Conservation (phyloP, 2,329 filamentous ascomycete genomes). For the Aspergillus sp. region DNA sequence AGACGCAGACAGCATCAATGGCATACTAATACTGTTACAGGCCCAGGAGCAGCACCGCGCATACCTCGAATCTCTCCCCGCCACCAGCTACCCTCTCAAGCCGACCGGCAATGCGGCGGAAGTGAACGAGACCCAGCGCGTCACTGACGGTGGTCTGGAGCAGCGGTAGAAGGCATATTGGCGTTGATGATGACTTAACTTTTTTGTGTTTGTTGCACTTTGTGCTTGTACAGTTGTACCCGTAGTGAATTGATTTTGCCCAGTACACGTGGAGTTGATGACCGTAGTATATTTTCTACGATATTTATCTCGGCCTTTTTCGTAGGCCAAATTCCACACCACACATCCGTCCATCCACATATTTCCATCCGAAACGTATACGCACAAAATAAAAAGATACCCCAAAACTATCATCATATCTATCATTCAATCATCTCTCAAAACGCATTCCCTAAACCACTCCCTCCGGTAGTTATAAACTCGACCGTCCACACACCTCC, state of each 20-base stretch:
- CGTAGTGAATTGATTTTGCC: too few species aligned
- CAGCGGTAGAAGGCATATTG: slow-evolving; percentile 53
- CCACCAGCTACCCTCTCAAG: slow-evolving; percentile 77
- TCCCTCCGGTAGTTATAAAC: neutral
- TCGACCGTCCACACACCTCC: neutral
- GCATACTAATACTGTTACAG: slow-evolving; percentile 47
- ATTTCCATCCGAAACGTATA: too few species aligned
- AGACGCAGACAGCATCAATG: neutral
- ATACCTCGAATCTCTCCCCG: slow-evolving; percentile 77
- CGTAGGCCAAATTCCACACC: too few species aligned
- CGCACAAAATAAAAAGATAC: too few species aligned
- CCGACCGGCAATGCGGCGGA: slow-evolving; percentile 60
- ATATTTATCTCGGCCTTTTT: too few species aligned
- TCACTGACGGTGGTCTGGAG: slow-evolving; percentile 59
- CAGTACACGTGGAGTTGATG: neutral
- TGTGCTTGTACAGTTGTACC: slow-evolving; percentile 33
- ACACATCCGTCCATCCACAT: too few species aligned
- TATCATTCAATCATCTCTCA: too few species aligned
- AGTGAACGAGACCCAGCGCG: slow-evolving; percentile 57
- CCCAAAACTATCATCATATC: too few species aligned
- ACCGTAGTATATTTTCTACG: too few species aligned
- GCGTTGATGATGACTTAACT: slow-evolving; percentile 35
- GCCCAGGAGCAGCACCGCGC: slow-evolving; percentile 86
- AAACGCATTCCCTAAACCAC: too few species aligned
- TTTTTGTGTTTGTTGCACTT: slow-evolving; percentile 22